A percentile compares a stretch with the other conserved stretches of the same genome.
These are phyloP conservation scores for Paracoccidioides lutzii DNA, from an alignment of 2,329 filamentous ascomycete genomes.

Conservation along the genomic window DNA sequence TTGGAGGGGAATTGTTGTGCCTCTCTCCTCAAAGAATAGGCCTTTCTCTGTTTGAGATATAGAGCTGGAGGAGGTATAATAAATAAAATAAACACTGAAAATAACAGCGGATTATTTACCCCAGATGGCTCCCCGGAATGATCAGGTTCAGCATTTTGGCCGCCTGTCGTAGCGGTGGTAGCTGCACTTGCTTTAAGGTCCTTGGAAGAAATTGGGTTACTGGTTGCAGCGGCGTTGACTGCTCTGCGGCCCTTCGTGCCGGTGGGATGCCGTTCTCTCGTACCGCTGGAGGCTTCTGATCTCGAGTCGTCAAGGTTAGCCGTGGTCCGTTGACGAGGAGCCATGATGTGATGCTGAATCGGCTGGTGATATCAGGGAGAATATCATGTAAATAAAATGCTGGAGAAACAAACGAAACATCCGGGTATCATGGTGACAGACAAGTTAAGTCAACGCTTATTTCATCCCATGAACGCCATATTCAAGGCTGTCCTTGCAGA, in stretches of 20 bases:
- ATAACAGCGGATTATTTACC: conserved; percentile 18
- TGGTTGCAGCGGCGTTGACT: conserved; percentile 10
- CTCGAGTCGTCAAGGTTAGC: conserved; percentile 33
- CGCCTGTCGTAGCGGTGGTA: conserved; percentile 13
- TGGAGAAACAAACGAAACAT: not conserved
- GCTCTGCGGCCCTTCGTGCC: conserved; percentile 23
- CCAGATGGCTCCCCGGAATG: conserved; percentile 14
- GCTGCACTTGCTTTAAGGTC: conserved; percentile 14
- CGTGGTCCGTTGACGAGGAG: conserved; percentile 32
- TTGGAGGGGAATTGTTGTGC: not conserved
- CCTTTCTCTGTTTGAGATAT: conserved; percentile 1
- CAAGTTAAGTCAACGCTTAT: not conserved
- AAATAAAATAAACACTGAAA: not conserved
- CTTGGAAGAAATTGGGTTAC: conserved; percentile 11
- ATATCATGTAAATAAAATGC: not conserved
- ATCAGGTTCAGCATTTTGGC: conserved; percentile 10
- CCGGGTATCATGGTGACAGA: not conserved
- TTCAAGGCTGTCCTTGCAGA: not conserved
- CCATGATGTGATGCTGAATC: conserved; percentile 20
- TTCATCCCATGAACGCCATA: not conserved
- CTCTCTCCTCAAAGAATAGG: not conserved
- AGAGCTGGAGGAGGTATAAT: conserved; percentile 5
- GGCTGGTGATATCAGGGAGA: not conserved
- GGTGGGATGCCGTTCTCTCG: conserved; percentile 24
- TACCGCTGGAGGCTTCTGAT: conserved; percentile 36